Percentiles rank a stretch among this genome's conserved stretches.
phyloP scores from a whole-genome alignment of 129 eudicot species.

The Ambrosia trifida region DNA sequence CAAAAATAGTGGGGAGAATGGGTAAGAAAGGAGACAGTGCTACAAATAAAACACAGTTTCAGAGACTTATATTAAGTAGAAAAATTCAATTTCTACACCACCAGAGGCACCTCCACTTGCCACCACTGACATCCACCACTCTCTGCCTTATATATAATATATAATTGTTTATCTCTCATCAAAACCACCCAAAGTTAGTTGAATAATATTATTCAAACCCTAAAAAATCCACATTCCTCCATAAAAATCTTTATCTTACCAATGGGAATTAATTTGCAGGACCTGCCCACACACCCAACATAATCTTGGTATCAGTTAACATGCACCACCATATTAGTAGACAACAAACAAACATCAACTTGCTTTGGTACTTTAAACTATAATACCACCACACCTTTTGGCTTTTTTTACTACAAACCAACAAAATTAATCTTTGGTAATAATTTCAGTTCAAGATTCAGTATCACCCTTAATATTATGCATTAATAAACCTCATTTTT shows the following conservation, averaged over 20 bases:
- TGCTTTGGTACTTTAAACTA: slow-evolving; percentile 35
- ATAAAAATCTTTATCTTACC: slow-evolving; percentile 38
- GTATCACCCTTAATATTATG: background rate
- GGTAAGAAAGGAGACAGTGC: slow-evolving; percentile 51
- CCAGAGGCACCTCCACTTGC: slow-evolving; percentile 56
- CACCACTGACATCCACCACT: slow-evolving; percentile 61
- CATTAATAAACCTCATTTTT: background rate
- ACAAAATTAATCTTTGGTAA: too few relatives aligned
- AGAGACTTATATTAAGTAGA: slow-evolving; percentile 27
- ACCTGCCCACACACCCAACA: slow-evolving; percentile 59
- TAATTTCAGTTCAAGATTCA: slow-evolving; percentile 22
- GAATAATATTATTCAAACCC: slow-evolving; percentile 31
- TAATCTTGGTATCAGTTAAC: slow-evolving; percentile 48
- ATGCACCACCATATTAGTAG: slow-evolving; percentile 42
- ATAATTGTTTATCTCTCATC: slow-evolving; percentile 15
- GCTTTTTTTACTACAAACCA: slow-evolving; percentile 28
- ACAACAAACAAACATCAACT: slow-evolving; percentile 59
- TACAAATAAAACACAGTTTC: slow-evolving; percentile 46
- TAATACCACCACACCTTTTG: slow-evolving; percentile 31
- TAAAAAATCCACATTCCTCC: slow-evolving; percentile 51
- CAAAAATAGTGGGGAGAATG: slow-evolving; percentile 44
- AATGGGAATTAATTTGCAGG: slow-evolving; percentile 38
- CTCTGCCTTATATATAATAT: slow-evolving; percentile 32
- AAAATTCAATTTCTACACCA: slow-evolving; percentile 24
- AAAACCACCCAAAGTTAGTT: slow-evolving; percentile 21